These are phyloP conservation scores for Priceomyces carsonii DNA, from an alignment of 805 yeast genomes.

Conservation along the genomic window DNA sequence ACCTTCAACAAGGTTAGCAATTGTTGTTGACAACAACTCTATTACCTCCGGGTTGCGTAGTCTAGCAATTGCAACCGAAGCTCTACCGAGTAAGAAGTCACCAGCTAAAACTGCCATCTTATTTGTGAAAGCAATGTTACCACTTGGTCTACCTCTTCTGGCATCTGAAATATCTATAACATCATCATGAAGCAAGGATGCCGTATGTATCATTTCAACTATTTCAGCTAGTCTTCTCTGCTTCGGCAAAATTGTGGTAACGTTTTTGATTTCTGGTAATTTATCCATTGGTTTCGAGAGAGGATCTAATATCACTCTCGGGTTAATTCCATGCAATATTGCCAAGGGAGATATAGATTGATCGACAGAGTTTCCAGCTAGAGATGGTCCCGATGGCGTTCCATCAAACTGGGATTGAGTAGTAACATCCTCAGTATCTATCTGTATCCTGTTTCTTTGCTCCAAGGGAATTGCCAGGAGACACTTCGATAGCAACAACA, in stretches of 20 bases:
- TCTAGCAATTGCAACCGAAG: conserved; percentile 93
- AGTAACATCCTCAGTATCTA: conserved; percentile 65
- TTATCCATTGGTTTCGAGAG: conserved; percentile 76
- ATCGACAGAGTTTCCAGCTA: conserved; percentile 61
- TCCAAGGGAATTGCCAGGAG: conserved; percentile 69
- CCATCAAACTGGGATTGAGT: conserved; percentile 65
- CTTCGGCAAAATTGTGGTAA: conserved; percentile 85
- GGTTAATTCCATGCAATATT: conserved; percentile 86
- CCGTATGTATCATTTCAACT: conserved; percentile 98
- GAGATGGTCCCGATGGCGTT: conserved; percentile 51
- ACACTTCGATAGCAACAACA: conserved; percentile 79
- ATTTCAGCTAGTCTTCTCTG: conserved; percentile 96
- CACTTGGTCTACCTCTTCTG: conserved; percentile 87
- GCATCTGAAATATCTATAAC: conserved; percentile 90
- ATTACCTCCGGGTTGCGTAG: conserved; percentile 96
- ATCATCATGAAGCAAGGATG: conserved; percentile 92
- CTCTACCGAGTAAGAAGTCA: conserved; percentile 91
- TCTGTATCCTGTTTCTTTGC: conserved; percentile 61
- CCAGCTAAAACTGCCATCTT: conserved; percentile 98
- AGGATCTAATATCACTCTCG: conserved; percentile 79
- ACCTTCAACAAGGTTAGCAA: conserved; percentile 96
- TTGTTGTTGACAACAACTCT: conserved; percentile 91
- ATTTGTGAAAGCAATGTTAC: conserved; percentile 91
- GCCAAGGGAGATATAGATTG: conserved; percentile 77
- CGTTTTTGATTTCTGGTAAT: conserved; percentile 56